Evolutionary conservation across 306 rosid genomes (phyloP), one percentile per base, ranked within the genome.

Genomic region (Sophora flavescens): DNA sequence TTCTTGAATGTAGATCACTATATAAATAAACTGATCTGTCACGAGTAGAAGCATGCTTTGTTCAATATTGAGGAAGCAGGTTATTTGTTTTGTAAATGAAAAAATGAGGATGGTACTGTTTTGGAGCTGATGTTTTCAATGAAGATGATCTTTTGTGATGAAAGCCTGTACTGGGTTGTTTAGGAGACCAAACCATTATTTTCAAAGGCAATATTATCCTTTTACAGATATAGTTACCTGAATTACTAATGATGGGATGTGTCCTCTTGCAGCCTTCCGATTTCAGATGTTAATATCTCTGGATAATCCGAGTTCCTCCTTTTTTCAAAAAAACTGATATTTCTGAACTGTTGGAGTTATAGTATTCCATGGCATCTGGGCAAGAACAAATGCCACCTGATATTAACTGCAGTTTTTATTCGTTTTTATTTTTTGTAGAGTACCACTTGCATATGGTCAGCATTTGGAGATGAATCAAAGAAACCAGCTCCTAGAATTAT

Each of bases 391-490:
- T 69, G 4, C 75, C 60, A 48, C 45, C 30, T 39, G 63, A 75
- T 74, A 53, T 72, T 68, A 44, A 76, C 78, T 42, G 22, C 17
- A 17, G 8, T 67, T 61, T 73, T 74, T 30, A 70, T 65, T 48
- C 63, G 4, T 68, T 44, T 56, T 66, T 75, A 42, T 53, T 11
- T 56, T 30, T 66, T 74, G 80, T 74, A 83, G 82, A 60, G 58
- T 66, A 33, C 41, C 0, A 48, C 63, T 39, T 61, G 82, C 52
- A 63, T 63, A 70, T 17, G 74, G 38, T 65, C 62, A 32, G 59
- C 18, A 2, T 52, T 48, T 72, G 81, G 33, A 5, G 77, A 60
- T 59, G 82, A 80, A 38, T 74, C 56, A 56, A 80, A 87, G 80
- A 63, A 68, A 41, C 74, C 68, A 39, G 63, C 77, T 68, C 53